These are phyloP conservation scores for Tolypocladium amazonense DNA, from an alignment of 2,329 filamentous ascomycete genomes.

Conservation along the genomic window DNA sequence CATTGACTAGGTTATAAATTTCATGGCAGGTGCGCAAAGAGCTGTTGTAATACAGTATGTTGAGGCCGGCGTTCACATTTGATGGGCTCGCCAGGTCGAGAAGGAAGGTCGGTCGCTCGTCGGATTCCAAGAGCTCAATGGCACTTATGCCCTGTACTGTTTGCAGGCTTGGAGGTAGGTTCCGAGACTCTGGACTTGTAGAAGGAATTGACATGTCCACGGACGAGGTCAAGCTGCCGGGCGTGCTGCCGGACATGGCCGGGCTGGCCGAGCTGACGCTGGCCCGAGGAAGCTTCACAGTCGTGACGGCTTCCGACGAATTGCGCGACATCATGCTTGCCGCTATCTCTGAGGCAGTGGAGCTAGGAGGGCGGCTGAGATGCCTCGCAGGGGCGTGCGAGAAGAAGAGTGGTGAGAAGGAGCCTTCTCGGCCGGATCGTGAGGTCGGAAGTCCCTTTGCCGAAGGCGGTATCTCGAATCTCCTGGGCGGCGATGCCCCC, in stretches of 20 bases:
- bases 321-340: slow-evolving; percentile 36
- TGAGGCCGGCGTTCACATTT: slow-evolving; percentile 45
- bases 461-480: slow-evolving; percentile 28
- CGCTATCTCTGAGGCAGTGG: slow-evolving; percentile 29
- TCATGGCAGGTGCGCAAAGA: slow-evolving; percentile 48
- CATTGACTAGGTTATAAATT: slow-evolving; percentile 45
- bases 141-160: slow-evolving; percentile 56
- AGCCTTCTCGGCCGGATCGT: slow-evolving; percentile 20
- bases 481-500: slow-evolving; percentile 33
- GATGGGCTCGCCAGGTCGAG: slow-evolving; percentile 52
- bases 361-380: slow-evolving; percentile 23
- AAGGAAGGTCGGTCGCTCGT: slow-evolving; percentile 67
- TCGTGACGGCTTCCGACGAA: slow-evolving; percentile 35
- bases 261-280: slow-evolving; percentile 38
- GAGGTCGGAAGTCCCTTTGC: slow-evolving; percentile 12
- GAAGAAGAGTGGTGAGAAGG: slow-evolving; percentile 43
- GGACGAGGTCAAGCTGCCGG: slow-evolving; percentile 42
- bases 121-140: slow-evolving; percentile 64
- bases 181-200: slow-evolving; percentile 39
- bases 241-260: slow-evolving; percentile 36
- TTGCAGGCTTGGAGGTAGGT: slow-evolving; percentile 37
- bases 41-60: slow-evolving; percentile 58
- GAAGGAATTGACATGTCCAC: slow-evolving; percentile 41
- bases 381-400: slow-evolving; percentile 30
- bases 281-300: slow-evolving; percentile 43